A percentile compares a stretch with the other conserved stretches of the same genome.
These are phyloP conservation scores for Juncus inflexus DNA, from an alignment of 176 grass and related monocot genomes.

Conservation along the genomic window DNA sequence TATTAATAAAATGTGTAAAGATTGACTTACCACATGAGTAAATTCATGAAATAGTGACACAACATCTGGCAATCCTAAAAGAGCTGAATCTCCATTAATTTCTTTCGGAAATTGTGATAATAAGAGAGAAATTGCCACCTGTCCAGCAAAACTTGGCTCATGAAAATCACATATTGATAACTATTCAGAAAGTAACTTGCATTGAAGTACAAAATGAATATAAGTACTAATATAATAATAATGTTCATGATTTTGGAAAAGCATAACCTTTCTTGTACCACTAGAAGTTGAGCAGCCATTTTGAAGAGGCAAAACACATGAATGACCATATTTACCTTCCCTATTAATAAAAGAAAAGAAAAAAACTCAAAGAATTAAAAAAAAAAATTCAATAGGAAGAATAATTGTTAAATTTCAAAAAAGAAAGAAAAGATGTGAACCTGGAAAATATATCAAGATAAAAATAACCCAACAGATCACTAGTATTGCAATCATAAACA, in stretches of 20 bases:
- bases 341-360: conserved; percentile 41
- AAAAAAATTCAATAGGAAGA: not conserved
- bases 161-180: not conserved
- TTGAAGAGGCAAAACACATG: conserved; percentile 88
- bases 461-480: conserved; percentile 84
- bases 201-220: not conserved
- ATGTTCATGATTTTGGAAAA: conserved; percentile 1
- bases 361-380: conserved; percentile 27
- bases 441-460: conserved; percentile 83
- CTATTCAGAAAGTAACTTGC: too few species aligned
- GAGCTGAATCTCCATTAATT: conserved; percentile 56
- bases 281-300: conserved; percentile 78
- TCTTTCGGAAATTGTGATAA: conserved; percentile 86
- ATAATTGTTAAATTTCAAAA: conserved; percentile 13
- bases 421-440: conserved; percentile 40
- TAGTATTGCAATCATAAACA: conserved; percentile 74
- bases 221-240: too few species aligned
- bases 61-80: conserved; percentile 83
- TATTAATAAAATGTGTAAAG: conserved; percentile 14
- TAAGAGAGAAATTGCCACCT: conserved; percentile 76
- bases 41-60: conserved; percentile 97
- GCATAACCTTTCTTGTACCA: conserved; percentile 56
- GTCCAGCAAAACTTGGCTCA: conserved; percentile 10
- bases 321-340: conserved; percentile 83
- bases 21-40: conserved; percentile 79